Evolutionary conservation across 2,329 filamentous ascomycete species (phyloP), one percentile per base, ranked within the genome.

Genomic region (Penicillium corylophilum): DNA sequence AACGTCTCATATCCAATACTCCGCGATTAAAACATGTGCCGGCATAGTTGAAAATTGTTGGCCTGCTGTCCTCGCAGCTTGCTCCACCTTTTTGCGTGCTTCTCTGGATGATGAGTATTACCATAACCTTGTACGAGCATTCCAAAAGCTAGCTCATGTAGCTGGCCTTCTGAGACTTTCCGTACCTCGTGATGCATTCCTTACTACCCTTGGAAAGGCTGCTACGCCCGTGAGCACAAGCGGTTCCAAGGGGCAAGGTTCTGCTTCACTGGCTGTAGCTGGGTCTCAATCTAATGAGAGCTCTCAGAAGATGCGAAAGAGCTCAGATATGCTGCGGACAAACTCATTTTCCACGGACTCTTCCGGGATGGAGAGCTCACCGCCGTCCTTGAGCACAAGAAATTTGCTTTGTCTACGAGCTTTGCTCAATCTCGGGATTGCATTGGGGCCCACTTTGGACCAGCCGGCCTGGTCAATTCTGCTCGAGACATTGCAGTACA

Each of bases 61-160:
- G 94, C 94, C 94, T 42, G 94, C 94, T 12, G 86, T 97, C 35
- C 82, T 99, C 44, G 93, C 94, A 1, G 94, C 91, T 2, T 96
- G 91, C 63, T 99, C 94, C 0, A 96, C 93, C 0, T 99, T 97
- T 66, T 76, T 99, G 16, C 95, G 95, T 66, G 90, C 94, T 26
- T 86, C 93, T 0, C 77, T 99, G 4, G 94, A 99, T 67, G 88
- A 90, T 1, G 91, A 96, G 47, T 96, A 94, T 62, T 99, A 97
- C 64, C 92, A 96, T 60, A 85, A 87, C 9, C 77, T 99, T 1
- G 93, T 99, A 22, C 84, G 94, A 59, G 89, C 93, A 0, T 95
- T 97, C 61, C 94, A 99, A 64, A 91, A 95, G 59, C 89, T 99
- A 64, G 89, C 94, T 1, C 95, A 99, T 68, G 93, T 97, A 2